Conservation (phyloP, 2,329 filamentous ascomycete genomes). For the Elsinoe perseae region DNA sequence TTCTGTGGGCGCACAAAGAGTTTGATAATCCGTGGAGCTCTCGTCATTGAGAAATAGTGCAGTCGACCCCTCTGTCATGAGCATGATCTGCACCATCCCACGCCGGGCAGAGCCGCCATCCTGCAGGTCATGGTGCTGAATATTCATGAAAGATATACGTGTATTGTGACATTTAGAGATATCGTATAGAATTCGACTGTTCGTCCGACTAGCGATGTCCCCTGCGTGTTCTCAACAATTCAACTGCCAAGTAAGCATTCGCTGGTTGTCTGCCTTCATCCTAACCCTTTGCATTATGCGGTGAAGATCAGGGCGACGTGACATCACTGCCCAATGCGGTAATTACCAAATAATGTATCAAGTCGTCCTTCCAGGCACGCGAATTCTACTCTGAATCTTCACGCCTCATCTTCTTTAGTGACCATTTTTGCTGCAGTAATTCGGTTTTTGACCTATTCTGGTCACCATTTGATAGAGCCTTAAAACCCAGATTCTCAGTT, state of each 20-base stretch:
- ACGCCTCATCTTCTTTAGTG: neutral
- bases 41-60: no score
- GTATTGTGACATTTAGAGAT: no score
- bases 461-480: neutral
- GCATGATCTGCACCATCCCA: neutral
- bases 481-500: neutral
- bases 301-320: constrained; percentile 4
- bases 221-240: no score
- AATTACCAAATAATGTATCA: constrained; percentile 9
- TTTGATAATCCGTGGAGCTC: no score
- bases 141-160: no score
- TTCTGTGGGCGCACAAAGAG: no score
- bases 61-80: neutral
- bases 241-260: neutral
- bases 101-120: neutral
- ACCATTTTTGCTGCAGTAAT: neutral
- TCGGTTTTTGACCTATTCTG: no score
- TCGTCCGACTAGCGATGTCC: no score
- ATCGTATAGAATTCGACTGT: no score
- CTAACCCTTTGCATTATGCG: neutral
- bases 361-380: neutral
- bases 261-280: neutral
- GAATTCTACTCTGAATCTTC: neutral
- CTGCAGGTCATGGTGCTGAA: neutral
- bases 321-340: constrained; percentile 14